A percentile compares a stretch with the other conserved stretches of the same genome.
Evolutionary conservation across 2,329 filamentous ascomycete genomes (phyloP).

Genomic region (Fusarium protoensiforme): DNA sequence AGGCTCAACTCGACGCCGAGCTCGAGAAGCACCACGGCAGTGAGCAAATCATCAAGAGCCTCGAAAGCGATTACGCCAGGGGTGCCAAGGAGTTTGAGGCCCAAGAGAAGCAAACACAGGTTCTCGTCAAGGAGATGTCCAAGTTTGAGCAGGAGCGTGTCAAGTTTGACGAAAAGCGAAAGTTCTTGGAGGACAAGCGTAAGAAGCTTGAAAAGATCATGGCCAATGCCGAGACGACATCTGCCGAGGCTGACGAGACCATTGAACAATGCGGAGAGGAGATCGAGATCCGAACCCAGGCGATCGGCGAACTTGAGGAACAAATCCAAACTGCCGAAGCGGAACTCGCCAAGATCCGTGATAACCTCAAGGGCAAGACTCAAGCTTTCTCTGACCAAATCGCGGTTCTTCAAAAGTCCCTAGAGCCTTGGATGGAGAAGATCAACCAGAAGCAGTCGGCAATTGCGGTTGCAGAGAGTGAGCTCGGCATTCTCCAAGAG

Average conservation of each 20-base stretch:
- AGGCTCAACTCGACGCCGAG: conserved; percentile 86
- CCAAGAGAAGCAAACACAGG: conserved; percentile 84
- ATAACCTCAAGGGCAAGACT: conserved; percentile 93
- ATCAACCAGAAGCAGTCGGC: conserved; percentile 96
- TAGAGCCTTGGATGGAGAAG: conserved; percentile 97
- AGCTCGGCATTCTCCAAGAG: conserved; percentile 90
- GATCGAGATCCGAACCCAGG: conserved; percentile 78
- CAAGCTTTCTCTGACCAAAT: conserved; percentile 95
- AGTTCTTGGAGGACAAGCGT: conserved; percentile 89
- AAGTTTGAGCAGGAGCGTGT: conserved; percentile 97
- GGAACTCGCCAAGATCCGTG: conserved; percentile 84
- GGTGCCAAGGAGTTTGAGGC: conserved; percentile 85
- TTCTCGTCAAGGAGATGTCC: conserved; percentile 84
- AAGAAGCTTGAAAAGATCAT: conserved; percentile 96
- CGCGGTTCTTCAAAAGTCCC: conserved; percentile 87
- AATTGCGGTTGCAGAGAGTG: conserved; percentile 93
- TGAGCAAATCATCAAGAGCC: conserved; percentile 88
- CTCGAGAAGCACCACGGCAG: conserved; percentile 91
- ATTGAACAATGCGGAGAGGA: conserved; percentile 83
- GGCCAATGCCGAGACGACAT: conserved; percentile 78
- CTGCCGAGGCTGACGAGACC: conserved; percentile 79
- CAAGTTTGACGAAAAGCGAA: conserved; percentile 97
- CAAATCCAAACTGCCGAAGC: conserved; percentile 82
- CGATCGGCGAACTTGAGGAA: conserved; percentile 80
- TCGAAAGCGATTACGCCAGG: conserved; percentile 85